Percentiles rank a stretch among this genome's conserved stretches.
These are phyloP conservation scores for Elaeagnus macrophylla DNA, from an alignment of 306 rosid species.

Conservation along the genomic window DNA sequence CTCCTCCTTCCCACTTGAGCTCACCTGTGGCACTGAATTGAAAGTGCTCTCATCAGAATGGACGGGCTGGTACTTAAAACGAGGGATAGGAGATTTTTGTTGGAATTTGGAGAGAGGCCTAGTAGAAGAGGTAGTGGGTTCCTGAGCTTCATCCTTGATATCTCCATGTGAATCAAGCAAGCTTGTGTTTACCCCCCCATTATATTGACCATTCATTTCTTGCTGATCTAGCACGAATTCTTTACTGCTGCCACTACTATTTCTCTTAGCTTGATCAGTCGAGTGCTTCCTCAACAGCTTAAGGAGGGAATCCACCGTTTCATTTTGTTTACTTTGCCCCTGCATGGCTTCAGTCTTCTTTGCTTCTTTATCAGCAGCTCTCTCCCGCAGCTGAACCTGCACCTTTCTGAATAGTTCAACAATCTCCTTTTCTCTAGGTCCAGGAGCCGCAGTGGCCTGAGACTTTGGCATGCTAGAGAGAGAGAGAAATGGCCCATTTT, in stretches of 20 bases:
- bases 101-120: slow-evolving; percentile 62
- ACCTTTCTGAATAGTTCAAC: slow-evolving; percentile 77
- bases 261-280: slow-evolving; percentile 53
- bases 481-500: slow-evolving; percentile 52
- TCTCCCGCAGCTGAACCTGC: slow-evolving; percentile 61
- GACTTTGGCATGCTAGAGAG: slow-evolving; percentile 40
- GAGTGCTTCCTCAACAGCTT: slow-evolving; percentile 70
- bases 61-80: slow-evolving; percentile 43
- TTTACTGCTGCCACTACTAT: slow-evolving; percentile 28
- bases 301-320: slow-evolving; percentile 71
- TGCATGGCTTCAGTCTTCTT: slow-evolving; percentile 45
- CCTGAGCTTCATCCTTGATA: slow-evolving; percentile 14
- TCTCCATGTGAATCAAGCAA: slow-evolving; percentile 34
- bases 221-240: slow-evolving; percentile 29
- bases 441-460: slow-evolving; percentile 56
- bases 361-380: slow-evolving; percentile 27
- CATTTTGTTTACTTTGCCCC: slow-evolving; percentile 44
- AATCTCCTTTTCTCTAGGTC: slow-evolving; percentile 79
- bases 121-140: slow-evolving; percentile 15
- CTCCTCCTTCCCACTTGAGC: slow-evolving; percentile 23
- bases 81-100: slow-evolving; percentile 68
- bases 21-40: slow-evolving; percentile 15
- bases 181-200: slow-evolving; percentile 24
- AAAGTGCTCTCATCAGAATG: slow-evolving; percentile 25
- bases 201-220: slow-evolving; percentile 27